Evolutionary conservation across 192 early-diverging fungal species (phyloP).

Genomic region (Coemansia interrupta): DNA sequence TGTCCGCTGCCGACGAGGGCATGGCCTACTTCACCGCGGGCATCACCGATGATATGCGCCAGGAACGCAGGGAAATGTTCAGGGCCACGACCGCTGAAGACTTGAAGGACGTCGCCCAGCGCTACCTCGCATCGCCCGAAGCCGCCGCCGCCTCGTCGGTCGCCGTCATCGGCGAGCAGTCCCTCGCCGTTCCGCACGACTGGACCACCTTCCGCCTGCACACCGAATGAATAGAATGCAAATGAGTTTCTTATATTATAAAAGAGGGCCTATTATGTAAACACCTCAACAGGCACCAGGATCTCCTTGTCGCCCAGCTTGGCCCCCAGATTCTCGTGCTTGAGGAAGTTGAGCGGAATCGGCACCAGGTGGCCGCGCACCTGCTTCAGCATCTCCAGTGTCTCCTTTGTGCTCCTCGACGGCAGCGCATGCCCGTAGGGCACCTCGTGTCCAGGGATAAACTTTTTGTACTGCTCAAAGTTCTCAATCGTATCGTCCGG

Average conservation of each 20-base stretch:
- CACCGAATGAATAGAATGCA: background rate
- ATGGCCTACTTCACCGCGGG: slow-evolving; percentile 74
- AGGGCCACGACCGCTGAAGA: slow-evolving; percentile 65
- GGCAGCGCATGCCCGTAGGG: slow-evolving; percentile 46
- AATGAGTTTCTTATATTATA: background rate
- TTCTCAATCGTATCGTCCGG: slow-evolving; percentile 76
- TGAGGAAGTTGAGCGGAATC: slow-evolving; percentile 52
- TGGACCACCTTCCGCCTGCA: slow-evolving; percentile 31
- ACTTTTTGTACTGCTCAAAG: slow-evolving; percentile 57
- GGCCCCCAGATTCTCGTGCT: slow-evolving; percentile 50
- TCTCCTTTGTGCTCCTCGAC: slow-evolving; percentile 14
- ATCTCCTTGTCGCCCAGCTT: slow-evolving; percentile 50
- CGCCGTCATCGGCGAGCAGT: slow-evolving; percentile 49
- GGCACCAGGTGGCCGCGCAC: slow-evolving; percentile 51
- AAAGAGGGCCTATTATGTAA: slow-evolving; percentile 15
- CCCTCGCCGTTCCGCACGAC: slow-evolving; percentile 34
- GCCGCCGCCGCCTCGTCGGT: slow-evolving; percentile 14
- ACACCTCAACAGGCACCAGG: slow-evolving; percentile 50
- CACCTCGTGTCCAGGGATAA: slow-evolving; percentile 44
- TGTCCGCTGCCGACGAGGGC: slow-evolving; percentile 81
- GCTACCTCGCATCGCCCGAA: slow-evolving; percentile 54
- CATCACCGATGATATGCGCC: slow-evolving; percentile 81
- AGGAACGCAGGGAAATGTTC: slow-evolving; percentile 76
- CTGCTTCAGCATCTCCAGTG: slow-evolving; percentile 31
- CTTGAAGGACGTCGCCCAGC: slow-evolving; percentile 66